Conservation (phyloP, 345 rosid genomes). For the Syzygium jambos region DNA sequence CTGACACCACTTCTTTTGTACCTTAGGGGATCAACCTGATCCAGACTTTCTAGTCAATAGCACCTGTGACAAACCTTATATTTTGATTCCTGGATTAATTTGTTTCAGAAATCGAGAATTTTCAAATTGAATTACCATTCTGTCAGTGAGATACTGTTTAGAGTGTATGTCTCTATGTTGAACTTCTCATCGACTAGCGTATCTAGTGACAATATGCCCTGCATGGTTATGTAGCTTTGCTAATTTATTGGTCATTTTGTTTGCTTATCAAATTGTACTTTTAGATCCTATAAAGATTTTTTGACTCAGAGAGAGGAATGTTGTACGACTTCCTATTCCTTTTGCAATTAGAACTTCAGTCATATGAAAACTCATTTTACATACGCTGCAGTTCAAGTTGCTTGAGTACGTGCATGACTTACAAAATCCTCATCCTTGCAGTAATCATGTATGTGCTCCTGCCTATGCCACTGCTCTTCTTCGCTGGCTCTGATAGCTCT, state of each 20-base stretch:
- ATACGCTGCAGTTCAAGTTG: not conserved
- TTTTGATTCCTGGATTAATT: not conserved
- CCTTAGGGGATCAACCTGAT: not conserved
- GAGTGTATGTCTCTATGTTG: not conserved
- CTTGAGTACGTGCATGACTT: not conserved
- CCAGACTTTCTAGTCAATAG: not conserved
- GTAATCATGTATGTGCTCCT: slow-evolving; percentile 89
- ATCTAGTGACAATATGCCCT: not conserved
- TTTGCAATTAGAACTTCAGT: not conserved
- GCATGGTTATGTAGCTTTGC: not conserved
- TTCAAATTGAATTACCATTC: not conserved
- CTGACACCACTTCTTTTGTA: not conserved
- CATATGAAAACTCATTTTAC: not conserved
- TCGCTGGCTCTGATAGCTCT: slow-evolving; percentile 64
- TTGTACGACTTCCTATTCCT: not conserved
- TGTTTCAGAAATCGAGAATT: not conserved
- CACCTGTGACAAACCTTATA: not conserved
- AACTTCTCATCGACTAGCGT: not conserved
- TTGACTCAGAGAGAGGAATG: not conserved
- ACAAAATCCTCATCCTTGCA: slow-evolving; percentile 14
- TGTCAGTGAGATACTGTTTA: not conserved
- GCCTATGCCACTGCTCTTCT: slow-evolving; percentile 92
- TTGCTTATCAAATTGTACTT: not conserved
- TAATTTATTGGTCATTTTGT: not conserved
- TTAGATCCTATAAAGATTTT: not conserved